Conservation (phyloP, 2,329 filamentous ascomycete species). For the Aspergillus jensenii region DNA sequence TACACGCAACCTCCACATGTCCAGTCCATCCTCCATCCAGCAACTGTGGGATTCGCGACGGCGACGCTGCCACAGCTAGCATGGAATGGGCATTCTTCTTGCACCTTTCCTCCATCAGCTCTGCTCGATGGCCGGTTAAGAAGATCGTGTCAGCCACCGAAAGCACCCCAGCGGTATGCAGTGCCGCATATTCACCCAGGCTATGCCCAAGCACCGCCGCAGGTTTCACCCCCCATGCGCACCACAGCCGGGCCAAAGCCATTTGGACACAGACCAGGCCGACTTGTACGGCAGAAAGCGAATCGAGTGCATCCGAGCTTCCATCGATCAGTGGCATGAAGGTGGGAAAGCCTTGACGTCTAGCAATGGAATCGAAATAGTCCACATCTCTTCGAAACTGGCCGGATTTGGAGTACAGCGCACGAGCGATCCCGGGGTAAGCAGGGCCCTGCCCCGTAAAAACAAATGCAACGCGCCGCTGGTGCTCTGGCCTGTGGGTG, state of each 20-base stretch:
- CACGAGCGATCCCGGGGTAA: slow-evolving; percentile 32
- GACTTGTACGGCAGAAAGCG: slow-evolving; percentile 24
- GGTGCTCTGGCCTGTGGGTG: too few species aligned
- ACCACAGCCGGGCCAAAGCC: slow-evolving; percentile 38
- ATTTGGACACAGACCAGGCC: slow-evolving; percentile 41
- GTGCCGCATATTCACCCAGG: slow-evolving; percentile 33
- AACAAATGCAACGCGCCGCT: slow-evolving; percentile 17
- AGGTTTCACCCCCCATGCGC: slow-evolving; percentile 35
- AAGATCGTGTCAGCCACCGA: slow-evolving; percentile 24
- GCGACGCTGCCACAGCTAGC: slow-evolving; percentile 42
- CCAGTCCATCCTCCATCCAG: too few species aligned
- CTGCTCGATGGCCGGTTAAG: slow-evolving; percentile 28
- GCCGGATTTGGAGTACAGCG: slow-evolving; percentile 28
- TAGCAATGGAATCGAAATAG: slow-evolving; percentile 11
- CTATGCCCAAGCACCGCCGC: slow-evolving; percentile 44
- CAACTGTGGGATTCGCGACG: slow-evolving; percentile 3
- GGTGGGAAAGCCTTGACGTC: slow-evolving; percentile 34
- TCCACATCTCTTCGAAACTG: slow-evolving; percentile 14
- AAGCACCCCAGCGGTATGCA: slow-evolving; percentile 26
- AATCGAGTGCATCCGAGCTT: slow-evolving; percentile 19
- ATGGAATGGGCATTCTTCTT: slow-evolving; percentile 30
- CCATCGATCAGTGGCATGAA: slow-evolving; percentile 33
- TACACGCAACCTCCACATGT: slow-evolving; percentile 31
- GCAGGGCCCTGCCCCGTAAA: slow-evolving; percentile 40
- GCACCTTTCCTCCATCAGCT: slow-evolving; percentile 20